Base-by-base conservation (phyloP, 345 rosid genomes). In the Eucalyptus melliodora region DNA sequence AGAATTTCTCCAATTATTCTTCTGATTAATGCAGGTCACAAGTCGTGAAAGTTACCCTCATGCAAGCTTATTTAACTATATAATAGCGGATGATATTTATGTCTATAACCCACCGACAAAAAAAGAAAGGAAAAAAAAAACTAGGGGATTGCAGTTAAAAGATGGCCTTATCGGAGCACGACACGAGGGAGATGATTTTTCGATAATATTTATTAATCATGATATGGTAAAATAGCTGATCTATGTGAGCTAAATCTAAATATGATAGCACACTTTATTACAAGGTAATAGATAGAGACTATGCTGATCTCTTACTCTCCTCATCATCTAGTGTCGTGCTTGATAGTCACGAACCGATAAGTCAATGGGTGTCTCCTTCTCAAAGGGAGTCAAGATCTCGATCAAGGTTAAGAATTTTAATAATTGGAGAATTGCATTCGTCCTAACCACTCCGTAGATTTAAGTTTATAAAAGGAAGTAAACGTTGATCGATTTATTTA, bases 341-440 rank as follows among this genome's bases (percentile, higher is more conserved):
- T 40, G 37, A 19, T 6, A 77, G 30, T 37, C 45, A 37, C 6
- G 83, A 37, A 37, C 5, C 83, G 83, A 77, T 37, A 40, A 77
- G 85, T 77, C 85, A 77, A 77, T 40, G 85, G 9, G 3, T 40
- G 44, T 77, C 85, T 6, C 27, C 47, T 11, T 77, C 16, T 40
- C 7, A 23, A 77, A 23, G 85, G 83, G 47, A 40, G 47, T 37
- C 47, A 23, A 77, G 24, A 77, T 77, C 85, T 40, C 3, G 47
- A 40, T 23, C 47, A 21, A 72, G 85, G 9, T 77, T 11, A 40
- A 77, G 42, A 42, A 77, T 77, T 11, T 40, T 77, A 77, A 40
- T 21, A 40, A 77, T 37, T 11, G 83, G 16, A 37, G 27, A 11
- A 0, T 0, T 2, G 17, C 37, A 12, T 60, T 60, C 47, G 83